These are phyloP conservation scores for Claviceps paspali DNA, from an alignment of 2,329 filamentous ascomycete species.

Conservation along the genomic window DNA sequence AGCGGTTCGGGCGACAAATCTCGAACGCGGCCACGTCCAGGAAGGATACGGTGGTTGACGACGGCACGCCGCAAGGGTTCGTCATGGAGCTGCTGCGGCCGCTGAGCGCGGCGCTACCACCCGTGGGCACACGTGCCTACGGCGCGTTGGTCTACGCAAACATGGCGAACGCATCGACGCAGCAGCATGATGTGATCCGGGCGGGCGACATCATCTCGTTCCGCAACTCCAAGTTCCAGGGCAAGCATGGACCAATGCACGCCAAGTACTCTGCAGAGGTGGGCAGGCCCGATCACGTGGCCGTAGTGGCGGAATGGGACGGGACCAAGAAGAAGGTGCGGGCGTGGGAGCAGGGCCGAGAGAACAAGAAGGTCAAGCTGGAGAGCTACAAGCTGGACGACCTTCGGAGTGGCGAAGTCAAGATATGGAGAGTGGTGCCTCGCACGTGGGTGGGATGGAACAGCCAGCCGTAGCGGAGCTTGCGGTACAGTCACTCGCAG, in stretches of 20 bases:
- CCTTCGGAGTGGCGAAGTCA: conserved; percentile 82
- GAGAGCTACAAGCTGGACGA: conserved; percentile 94
- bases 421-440: conserved; percentile 93
- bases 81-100: conserved; percentile 66
- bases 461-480: conserved; percentile 35
- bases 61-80: conserved; percentile 66
- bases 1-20: conserved; percentile 66
- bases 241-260: conserved; percentile 89
- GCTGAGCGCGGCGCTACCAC: conserved; percentile 57
- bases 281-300: conserved; percentile 79
- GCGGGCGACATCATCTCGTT: conserved; percentile 85
- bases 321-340: conserved; percentile 96
- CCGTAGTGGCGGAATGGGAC: conserved; percentile 89
- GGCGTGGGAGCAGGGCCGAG: conserved; percentile 87
- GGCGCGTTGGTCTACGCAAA: conserved; percentile 91
- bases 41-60: conserved; percentile 68
- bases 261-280: conserved; percentile 84
- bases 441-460: conserved; percentile 88
- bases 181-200: conserved; percentile 84
- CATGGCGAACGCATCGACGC: conserved; percentile 81
- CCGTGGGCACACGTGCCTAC: conserved; percentile 78
- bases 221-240: conserved; percentile 86
- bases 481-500: conserved; percentile 6
- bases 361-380: conserved; percentile 83
- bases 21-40: conserved; percentile 52